Evolutionary conservation across 257 asterid species (phyloP), one percentile per base, ranked within the genome.

Genomic region (Nicotiana noctiflora): DNA sequence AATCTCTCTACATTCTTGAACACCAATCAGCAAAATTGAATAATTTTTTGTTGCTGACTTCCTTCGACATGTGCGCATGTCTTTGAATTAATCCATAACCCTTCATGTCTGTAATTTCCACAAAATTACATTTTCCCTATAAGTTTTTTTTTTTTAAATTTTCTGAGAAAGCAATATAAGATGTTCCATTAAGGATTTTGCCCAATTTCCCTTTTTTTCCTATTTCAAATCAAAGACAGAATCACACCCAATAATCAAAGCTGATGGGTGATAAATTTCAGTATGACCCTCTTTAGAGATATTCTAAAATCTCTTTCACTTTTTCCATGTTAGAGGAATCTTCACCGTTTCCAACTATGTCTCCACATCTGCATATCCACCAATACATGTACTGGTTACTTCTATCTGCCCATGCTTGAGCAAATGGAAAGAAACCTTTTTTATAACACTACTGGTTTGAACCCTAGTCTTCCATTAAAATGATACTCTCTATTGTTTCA

Each of bases 21-120:
- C 76, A 67, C 55, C 29, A 37, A n/a, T 11, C 55, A 4, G 18
- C 76, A 67, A 67, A 67, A 67, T 67, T 67, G 29, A 67, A 37
- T 67, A 67, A 67, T 66, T 53, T 67, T 67, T n/a, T 67, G 76
- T 46, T 67, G 76, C 31, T 67, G 44, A 67, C 76, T 67, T 66
- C 55, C 18, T 67, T 67, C 76, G 31, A 67, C 55, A n/a, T 5
- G 31, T 67, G 76, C 19, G 18, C 55, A 5, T 67, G 55, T 34
- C 75, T 67, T n/a, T 37, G n/a, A 67, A 55, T 5, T 31, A 37
- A 66, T 66, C 75, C 2, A 59, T 60, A 60, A 8, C 49, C 49
- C 49, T 40, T 40, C 49, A 40, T 40, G 49, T 40, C 49, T 40
- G 8, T 8, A 8, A 40, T 40, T 40, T 40, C 49, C 49, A 40